Base-by-base conservation (phyloP, 2,329 filamentous ascomycete genomes). In the Gliomastix tumulicola region DNA sequence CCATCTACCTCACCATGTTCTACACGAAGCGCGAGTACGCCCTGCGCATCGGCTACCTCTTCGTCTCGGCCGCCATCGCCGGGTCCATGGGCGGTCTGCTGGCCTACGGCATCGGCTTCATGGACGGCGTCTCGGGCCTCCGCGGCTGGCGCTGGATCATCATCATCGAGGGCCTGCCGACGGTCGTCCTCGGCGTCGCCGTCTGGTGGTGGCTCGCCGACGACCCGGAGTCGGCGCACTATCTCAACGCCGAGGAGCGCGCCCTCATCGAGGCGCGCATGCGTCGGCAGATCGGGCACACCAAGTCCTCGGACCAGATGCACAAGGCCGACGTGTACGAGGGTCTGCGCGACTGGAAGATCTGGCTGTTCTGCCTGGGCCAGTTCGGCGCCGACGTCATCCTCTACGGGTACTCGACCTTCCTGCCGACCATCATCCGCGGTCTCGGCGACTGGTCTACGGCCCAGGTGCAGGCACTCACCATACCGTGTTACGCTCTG, bases 391-490 rank as follows among this genome's bases (percentile, higher is more conserved):
- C 66, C 15, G 76, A 80, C 43, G 78, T 73, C 1, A 79, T 82
- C 63, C 64, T 83, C 0, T 84, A 83, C 43, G 53, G 53, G 3
- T 82, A 74, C 50, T 73, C 68, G 35, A 82, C 76, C 2, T 83
- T 83, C 46, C 55, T 84, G 25, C 79, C 79, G 0, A 82, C 78
- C 0, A 83, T 84, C 37, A 82, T 84, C 48, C 59, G 69, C 16
- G 74, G 69, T 0, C 68, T 83, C 35, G 67, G 76, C 0, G 62
- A 76, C 35, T 53, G 52, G 51, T 43, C 40, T n/a, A 45, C 16
- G 0, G 43, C 49, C 3, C 43, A 60, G 30, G 69, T 80, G 0
- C 79, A 84, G 48, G 74, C 77, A n/a, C 63, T 84, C 15, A 83
- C 79, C 0, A 81, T 84, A 27, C 79, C 80, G 2, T 81, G 77